Percentiles rank a stretch among this genome's conserved stretches.
These are phyloP conservation scores for Trametes cingulata DNA, from an alignment of 768 basidiomycete species.

Conservation along the genomic window DNA sequence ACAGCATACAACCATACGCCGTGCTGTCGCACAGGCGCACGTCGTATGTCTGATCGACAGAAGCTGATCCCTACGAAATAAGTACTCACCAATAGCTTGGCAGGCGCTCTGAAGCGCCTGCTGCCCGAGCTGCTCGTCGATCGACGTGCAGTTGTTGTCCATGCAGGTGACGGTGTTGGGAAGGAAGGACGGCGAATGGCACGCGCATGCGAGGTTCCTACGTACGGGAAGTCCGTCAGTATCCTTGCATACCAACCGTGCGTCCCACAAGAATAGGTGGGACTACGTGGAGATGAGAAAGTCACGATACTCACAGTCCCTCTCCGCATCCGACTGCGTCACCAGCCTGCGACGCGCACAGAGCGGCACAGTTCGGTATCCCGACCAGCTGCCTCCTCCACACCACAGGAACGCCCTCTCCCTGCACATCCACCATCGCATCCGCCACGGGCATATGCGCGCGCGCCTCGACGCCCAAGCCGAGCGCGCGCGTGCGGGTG, in stretches of 20 bases:
- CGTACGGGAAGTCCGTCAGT: neutral
- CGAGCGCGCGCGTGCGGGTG: conserved; percentile 1
- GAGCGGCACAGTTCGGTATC: conserved; percentile 5
- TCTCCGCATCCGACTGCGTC: conserved; percentile 12
- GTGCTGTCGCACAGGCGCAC: too few relatives aligned
- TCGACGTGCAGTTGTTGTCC: conserved; percentile 12
- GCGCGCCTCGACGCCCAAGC: conserved; percentile 19
- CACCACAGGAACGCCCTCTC: neutral
- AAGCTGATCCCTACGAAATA: too few relatives aligned
- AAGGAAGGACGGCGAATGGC: conserved; percentile 18
- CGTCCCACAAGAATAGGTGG: too few relatives aligned
- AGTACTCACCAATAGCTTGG: conserved; percentile 1
- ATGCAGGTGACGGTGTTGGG: conserved; percentile 21
- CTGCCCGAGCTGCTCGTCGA: conserved; percentile 13
- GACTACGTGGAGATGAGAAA: neutral
- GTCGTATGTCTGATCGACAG: too few relatives aligned
- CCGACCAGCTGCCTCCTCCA: conserved; percentile 1
- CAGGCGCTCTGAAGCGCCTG: conserved; percentile 12
- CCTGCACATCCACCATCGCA: neutral
- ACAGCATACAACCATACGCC: too few relatives aligned
- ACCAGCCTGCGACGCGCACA: conserved; percentile 10
- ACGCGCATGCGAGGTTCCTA: conserved; percentile 21
- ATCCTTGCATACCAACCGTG: neutral
- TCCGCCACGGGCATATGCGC: neutral
- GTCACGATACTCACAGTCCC: conserved; percentile 9